Percentiles rank a stretch among this genome's conserved stretches.
These are phyloP conservation scores for Cyberlindnera mrakii DNA, from an alignment of 805 yeast species.

Conservation along the genomic window DNA sequence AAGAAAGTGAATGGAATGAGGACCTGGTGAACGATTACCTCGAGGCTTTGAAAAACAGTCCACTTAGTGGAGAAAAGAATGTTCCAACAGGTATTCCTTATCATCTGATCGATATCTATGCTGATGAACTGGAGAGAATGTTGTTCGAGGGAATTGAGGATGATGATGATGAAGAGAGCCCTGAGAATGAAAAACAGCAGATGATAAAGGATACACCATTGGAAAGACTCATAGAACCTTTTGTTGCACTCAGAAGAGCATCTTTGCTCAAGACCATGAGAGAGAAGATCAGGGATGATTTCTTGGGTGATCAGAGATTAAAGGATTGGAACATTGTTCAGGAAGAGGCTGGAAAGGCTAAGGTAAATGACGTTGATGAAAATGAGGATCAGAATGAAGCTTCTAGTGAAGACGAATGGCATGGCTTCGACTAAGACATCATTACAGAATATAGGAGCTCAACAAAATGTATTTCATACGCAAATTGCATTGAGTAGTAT, in stretches of 20 bases:
- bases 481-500: too few relatives aligned
- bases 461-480: too few relatives aligned
- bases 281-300: conserved; percentile 56
- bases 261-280: conserved; percentile 59
- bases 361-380: conserved; percentile 23
- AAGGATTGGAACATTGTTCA: conserved; percentile 53
- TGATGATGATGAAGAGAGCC: conserved; percentile 29
- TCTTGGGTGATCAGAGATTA: conserved; percentile 60
- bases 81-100: conserved; percentile 73
- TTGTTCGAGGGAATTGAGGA: conserved; percentile 46
- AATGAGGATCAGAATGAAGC: conserved; percentile 14
- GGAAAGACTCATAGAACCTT: conserved; percentile 50
- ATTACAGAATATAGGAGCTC: too few relatives aligned
- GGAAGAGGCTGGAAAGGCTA: conserved; percentile 19
- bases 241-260: conserved; percentile 43
- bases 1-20: conserved; percentile 47
- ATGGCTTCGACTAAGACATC: conserved; percentile 27
- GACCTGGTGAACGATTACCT: conserved; percentile 40
- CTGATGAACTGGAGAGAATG: conserved; percentile 77
- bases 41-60: conserved; percentile 34
- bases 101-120: conserved; percentile 76
- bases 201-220: conserved; percentile 47
- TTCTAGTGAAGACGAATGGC: conserved; percentile 34
- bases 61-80: conserved; percentile 52
- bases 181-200: conserved; percentile 30